Evolutionary conservation across 2,329 filamentous ascomycete species (phyloP).

Genomic region (Periconia sp.): DNA sequence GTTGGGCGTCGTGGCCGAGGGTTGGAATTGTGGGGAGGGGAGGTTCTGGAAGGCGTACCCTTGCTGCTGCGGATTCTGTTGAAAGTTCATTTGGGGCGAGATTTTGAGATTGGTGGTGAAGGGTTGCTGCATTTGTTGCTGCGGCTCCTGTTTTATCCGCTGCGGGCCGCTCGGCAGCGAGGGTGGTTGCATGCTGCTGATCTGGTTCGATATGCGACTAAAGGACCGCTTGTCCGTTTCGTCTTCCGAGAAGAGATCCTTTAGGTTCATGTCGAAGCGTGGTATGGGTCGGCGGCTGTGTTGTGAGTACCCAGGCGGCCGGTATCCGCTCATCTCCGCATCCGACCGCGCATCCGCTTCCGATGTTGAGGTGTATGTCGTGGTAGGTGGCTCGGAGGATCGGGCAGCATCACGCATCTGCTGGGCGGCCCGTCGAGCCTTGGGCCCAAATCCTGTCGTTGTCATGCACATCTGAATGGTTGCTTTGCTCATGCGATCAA

Average conservation of each 20-base stretch:
- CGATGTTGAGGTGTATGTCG: slow-evolving; percentile 29
- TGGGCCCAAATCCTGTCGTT: slow-evolving; percentile 74
- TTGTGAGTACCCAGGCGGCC: slow-evolving; percentile 20
- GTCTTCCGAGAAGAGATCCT: slow-evolving; percentile 42
- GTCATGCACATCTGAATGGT: slow-evolving; percentile 94
- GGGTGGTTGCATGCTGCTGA: slow-evolving; percentile 34
- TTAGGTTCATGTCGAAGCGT: slow-evolving; percentile 56
- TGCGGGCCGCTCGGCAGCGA: slow-evolving; percentile 28
- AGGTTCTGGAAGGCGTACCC: background rate
- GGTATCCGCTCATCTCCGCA: slow-evolving; percentile 35
- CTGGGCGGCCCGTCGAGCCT: slow-evolving; percentile 30
- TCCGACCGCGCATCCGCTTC: slow-evolving; percentile 36
- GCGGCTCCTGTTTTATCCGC: slow-evolving; percentile 25
- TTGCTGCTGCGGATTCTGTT: slow-evolving; percentile 14
- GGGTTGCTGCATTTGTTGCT: slow-evolving; percentile 32
- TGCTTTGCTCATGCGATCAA: slow-evolving; percentile 91
- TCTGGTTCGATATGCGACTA: slow-evolving; percentile 39
- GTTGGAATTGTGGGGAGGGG: slow-evolving; percentile 13
- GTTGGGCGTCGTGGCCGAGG: slow-evolving; percentile 14
- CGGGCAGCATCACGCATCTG: slow-evolving; percentile 17
- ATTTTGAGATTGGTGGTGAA: slow-evolving; percentile 19
- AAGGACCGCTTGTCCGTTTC: slow-evolving; percentile 44
- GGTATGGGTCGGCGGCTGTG: slow-evolving; percentile 50
- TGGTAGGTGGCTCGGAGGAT: slow-evolving; percentile 24
- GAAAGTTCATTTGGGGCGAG: slow-evolving; percentile 9